Conservation (phyloP, 2,329 filamentous ascomycete genomes). For the Lizonia empirigonia region DNA sequence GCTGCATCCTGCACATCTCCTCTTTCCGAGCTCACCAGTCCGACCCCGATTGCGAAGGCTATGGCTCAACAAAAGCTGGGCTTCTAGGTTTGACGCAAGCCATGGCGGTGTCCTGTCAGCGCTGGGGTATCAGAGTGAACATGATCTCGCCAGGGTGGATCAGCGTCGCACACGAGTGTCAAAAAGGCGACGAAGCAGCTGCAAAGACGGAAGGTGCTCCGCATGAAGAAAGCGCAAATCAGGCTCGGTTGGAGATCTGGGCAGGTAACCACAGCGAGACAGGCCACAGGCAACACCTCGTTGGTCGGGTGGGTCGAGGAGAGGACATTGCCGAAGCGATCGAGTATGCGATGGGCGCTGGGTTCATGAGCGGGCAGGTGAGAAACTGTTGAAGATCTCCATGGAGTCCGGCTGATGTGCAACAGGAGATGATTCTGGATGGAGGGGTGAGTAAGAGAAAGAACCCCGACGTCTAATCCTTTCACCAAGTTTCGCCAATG, state of each 20-base stretch:
- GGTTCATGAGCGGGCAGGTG: constrained; percentile 48
- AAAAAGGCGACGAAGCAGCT: constrained; percentile 49
- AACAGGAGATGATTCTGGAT: constrained; percentile 28
- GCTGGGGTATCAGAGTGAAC: constrained; percentile 53
- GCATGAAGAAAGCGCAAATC: constrained; percentile 24
- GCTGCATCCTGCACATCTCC: constrained; percentile 52
- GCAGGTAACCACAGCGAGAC: constrained; percentile 53
- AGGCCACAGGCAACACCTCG: constrained; percentile 57
- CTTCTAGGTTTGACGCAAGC: constrained; percentile 56
- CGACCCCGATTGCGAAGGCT: constrained; percentile 57
- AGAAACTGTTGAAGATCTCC: constrained; percentile 40
- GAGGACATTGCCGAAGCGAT: constrained; percentile 54
- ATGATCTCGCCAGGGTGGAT: constrained; percentile 59
- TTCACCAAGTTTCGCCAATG: too few species aligned
- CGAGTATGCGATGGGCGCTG: constrained; percentile 49
- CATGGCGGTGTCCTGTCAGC: constrained; percentile 53
- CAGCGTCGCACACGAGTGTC: constrained; percentile 53
- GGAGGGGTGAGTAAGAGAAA: constrained; percentile 32
- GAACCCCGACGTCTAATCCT: constrained; percentile 22
- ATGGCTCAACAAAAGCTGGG: constrained; percentile 57
- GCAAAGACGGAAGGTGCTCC: constrained; percentile 20
- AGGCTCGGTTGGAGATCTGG: constrained; percentile 42
- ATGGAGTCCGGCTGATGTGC: not conserved
- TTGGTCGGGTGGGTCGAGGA: constrained; percentile 56
- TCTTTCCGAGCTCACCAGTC: constrained; percentile 58